Evolutionary conservation across 2,329 filamentous ascomycete species (phyloP), one percentile per base, ranked within the genome.

Genomic region (Cryoendolithus antarcticus): DNA sequence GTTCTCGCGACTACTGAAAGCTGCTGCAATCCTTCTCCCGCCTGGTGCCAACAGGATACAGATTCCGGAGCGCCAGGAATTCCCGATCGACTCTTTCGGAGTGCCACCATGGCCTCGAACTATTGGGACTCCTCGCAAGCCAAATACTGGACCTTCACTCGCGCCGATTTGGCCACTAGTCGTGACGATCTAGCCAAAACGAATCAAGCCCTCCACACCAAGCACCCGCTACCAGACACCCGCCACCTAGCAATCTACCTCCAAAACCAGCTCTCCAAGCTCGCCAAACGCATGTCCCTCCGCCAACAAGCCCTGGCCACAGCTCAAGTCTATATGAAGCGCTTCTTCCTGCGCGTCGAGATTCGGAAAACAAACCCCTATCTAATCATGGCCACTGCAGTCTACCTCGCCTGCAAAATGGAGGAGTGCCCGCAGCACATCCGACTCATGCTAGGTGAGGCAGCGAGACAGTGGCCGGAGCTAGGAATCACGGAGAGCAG

Each of bases 371-470:
- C 88, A 35, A 98, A 96, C 53, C 86, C 89, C 3, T 94, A 93
- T 57, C 77, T 96, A 28, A 77, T 96, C 42, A 74, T 94, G 48
- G 81, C 86, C 11, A 96, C 91, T 1, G 84, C 89, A 4, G 73
- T 96, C 44, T 98, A 98, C 60, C 70, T 98, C 28, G 88, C 91
- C 12, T 94, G 86, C 66, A 98, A 98, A 64, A 94, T 93, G 77
- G 91, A 98, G 61, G 91, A 98, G 61, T 88, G 80, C 37, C 91
- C 91, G 2, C 89, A 96, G 60, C 91, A 98, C 60, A 96, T 98
- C 53, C 77, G 91, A 24, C 74, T 93, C 47, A 80, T 98, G 42
- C 80, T 91, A 7, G 80, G 77, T 34, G 91, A 98, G 60, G 86
- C 88, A 3, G 78, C 86, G 28, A 75, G 81, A 42, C 71, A 93